phyloP scores from a whole-genome alignment of 495 filamentous ascomycete genomes.

The Cudoniella acicularis region DNA sequence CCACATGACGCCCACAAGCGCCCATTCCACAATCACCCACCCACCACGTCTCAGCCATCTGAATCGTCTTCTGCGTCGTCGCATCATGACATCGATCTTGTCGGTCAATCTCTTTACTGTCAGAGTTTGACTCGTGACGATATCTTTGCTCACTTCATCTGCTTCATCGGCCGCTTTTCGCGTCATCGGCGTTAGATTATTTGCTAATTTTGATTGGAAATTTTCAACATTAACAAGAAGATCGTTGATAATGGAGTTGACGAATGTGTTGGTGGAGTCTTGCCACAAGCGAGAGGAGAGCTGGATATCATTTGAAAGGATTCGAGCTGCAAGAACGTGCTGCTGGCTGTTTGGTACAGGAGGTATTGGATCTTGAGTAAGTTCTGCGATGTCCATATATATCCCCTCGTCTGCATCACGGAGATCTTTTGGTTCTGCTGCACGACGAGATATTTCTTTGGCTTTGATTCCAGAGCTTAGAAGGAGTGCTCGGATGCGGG shows the following conservation, averaged over 20 bases:
- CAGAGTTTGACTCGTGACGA: conserved; percentile 70
- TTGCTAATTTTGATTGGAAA: conserved; percentile 48
- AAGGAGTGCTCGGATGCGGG: conserved; percentile 67
- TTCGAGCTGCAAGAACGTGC: conserved; percentile 64
- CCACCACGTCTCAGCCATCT: conserved; percentile 66
- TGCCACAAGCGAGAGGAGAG: conserved; percentile 24
- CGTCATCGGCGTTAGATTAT: conserved; percentile 58
- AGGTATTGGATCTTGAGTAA: conserved; percentile 35
- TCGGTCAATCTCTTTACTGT: conserved; percentile 75
- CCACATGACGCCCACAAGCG: conserved; percentile 76
- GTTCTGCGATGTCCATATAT: conserved; percentile 33
- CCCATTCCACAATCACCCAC: conserved; percentile 75
- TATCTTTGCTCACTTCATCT: conserved; percentile 66
- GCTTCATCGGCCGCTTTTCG: conserved; percentile 68
- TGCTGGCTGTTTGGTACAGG: conserved; percentile 56
- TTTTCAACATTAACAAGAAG: conserved; percentile 44
- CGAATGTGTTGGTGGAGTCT: conserved; percentile 37
- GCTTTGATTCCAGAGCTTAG: conserved; percentile 84
- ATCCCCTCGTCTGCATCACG: conserved; percentile 1
- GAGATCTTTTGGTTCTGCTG: conserved; percentile 39
- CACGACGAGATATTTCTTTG: conserved; percentile 66
- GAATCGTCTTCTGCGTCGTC: conserved; percentile 62
- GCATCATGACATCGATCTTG: conserved; percentile 68
- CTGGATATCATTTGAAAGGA: conserved; percentile 43
- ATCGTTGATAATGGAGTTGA: conserved; percentile 37